These are phyloP conservation scores for Phytopythium litorale DNA, from an alignment of 352 stramenopile species.

Conservation along the genomic window DNA sequence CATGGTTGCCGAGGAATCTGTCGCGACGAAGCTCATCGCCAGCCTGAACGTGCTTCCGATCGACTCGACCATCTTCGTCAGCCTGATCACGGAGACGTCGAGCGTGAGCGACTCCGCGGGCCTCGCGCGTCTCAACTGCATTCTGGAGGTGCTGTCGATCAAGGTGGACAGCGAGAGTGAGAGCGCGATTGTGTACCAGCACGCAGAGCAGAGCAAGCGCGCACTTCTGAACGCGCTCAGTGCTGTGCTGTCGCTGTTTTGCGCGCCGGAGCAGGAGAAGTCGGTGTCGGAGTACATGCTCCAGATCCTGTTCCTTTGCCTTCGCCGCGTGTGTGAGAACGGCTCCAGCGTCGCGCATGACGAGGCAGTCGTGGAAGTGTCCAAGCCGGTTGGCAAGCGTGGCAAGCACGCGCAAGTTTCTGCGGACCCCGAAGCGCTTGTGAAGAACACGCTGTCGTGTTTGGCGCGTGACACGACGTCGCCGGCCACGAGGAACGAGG, in stretches of 20 bases:
- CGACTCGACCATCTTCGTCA: conserved; percentile 47
- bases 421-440: conserved; percentile 61
- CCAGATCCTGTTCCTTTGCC: conserved; percentile 72
- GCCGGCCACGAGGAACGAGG: conserved; percentile 77
- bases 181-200: conserved; percentile 19
- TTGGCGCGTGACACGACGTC: conserved; percentile 52
- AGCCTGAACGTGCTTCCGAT: conserved; percentile 53
- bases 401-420: conserved; percentile 8
- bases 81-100: conserved; percentile 39
- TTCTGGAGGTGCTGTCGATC: conserved; percentile 74
- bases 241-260: conserved; percentile 59
- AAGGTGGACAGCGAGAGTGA: conserved; percentile 42
- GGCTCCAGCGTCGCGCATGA: conserved; percentile 7
- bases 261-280: conserved; percentile 40
- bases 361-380: not conserved
- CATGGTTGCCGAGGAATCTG: conserved; percentile 52
- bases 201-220: conserved; percentile 21
- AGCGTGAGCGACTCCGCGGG: conserved; percentile 11
- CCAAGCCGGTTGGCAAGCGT: conserved; percentile 19
- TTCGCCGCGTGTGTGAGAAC: conserved; percentile 68
- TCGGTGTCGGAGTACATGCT: conserved; percentile 76
- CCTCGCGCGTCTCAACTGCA: conserved; percentile 59
- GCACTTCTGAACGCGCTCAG: conserved; percentile 50
- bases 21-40: conserved; percentile 51
- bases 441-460: conserved; percentile 75